Base-by-base conservation (phyloP, 345 rosid species). In the Lepidium africanum region DNA sequence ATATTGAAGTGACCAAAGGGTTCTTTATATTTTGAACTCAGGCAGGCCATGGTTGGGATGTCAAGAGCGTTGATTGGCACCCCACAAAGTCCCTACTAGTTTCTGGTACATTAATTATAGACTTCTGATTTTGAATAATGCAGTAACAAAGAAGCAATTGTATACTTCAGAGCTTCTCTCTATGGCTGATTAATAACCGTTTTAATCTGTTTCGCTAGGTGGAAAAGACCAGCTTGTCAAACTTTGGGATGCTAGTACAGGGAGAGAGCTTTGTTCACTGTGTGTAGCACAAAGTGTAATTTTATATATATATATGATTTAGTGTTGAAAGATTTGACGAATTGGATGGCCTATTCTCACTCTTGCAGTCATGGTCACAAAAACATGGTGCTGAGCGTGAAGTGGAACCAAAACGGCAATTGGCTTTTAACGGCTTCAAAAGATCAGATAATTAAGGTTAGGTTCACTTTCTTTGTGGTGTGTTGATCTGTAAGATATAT, bases 41-140 rank as follows among this genome's bases (percentile, higher is more conserved):
- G 91, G 91, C 99, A 94, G 99, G 99, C 87, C 99, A 94, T 82
- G 97, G 97, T 76, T 91, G 97, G 96, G 97, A 94, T 91, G 97
- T 94, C 79, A 94, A 94, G 85, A 76, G 96, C 77, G 97, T 94
- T 74, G 96, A 91, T 74, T 94, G 99, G 99, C 99, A 94, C 81
- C 97, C 99, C 53, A 87, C 93, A 67, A 91, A 91, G 78, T 91
- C 97, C 62, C 83, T 94, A 62, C 71, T 91, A 49, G 97, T 87
- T 78, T 94, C 99, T 73, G 99, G 99, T 91, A 70, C 48, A 58
- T 61, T 47, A 27, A 43, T 39, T 41, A 40, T 57, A 33, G 66
- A 33, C 36, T 46, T 47, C 21, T 38, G 43, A n/a, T 42, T 66
- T 74, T 33, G 27, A 54, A 67, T 63, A 33, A 5, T 46, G 45